phyloP scores from a whole-genome alignment of 2,329 filamentous ascomycete species.

The Colletotrichum musae region DNA sequence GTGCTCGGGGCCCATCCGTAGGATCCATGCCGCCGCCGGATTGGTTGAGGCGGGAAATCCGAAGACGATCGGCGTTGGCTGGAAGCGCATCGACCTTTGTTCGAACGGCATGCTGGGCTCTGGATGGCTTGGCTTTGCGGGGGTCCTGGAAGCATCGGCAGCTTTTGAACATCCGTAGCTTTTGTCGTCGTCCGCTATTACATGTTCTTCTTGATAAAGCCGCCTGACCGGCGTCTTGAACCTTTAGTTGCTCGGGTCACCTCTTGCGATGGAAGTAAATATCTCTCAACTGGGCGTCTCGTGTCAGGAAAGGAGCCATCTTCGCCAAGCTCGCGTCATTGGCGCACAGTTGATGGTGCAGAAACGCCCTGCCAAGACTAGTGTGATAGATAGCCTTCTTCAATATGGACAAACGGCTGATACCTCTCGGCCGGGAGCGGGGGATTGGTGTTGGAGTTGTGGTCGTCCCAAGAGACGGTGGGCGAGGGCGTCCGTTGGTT shows the following conservation, averaged over 20 bases:
- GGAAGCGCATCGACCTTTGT: constrained; percentile 33
- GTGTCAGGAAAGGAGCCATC: no score
- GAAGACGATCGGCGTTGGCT: constrained; percentile 38
- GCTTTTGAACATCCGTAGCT: background rate
- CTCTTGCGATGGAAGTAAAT: no score
- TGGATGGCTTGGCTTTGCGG: constrained; percentile 35
- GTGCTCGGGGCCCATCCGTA: constrained; percentile 26
- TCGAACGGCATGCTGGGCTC: constrained; percentile 13
- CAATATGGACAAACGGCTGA: background rate
- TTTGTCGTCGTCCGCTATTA: background rate
- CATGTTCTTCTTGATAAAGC: no score
- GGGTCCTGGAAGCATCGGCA: constrained; percentile 37
- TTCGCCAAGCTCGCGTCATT: no score
- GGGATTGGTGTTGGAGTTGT: constrained; percentile 12
- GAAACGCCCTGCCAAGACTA: background rate
- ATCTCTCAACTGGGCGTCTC: no score
- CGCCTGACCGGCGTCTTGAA: no score
- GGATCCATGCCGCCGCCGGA: constrained; percentile 19
- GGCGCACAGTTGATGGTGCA: background rate
- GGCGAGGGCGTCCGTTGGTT: constrained; percentile 17
- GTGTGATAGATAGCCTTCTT: constrained; percentile 8
- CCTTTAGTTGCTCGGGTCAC: no score
- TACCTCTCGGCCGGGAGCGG: constrained; percentile 20
- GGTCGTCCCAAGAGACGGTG: constrained; percentile 27
- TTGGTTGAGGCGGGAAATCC: constrained; percentile 39